phyloP scores from a whole-genome alignment of 805 yeast genomes.

The Brettanomyces bruxellensis region DNA sequence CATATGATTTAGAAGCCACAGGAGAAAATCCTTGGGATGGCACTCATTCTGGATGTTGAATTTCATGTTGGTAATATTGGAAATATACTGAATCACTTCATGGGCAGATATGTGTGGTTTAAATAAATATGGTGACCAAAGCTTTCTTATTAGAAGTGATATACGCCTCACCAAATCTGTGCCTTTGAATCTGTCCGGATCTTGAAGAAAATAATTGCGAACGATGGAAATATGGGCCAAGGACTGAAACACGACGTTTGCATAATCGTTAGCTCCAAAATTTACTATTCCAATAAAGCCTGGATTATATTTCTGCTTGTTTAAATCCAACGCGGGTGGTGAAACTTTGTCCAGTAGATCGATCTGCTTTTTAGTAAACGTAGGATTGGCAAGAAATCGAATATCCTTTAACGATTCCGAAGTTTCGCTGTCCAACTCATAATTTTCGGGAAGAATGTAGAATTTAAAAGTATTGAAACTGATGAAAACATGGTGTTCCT shows the following conservation, averaged over 20 bases:
- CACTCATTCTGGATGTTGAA: slow-evolving; percentile 30
- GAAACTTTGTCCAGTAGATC: slow-evolving; percentile 17
- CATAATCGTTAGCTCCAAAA: slow-evolving; percentile 39
- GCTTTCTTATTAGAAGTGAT: slow-evolving; percentile 39
- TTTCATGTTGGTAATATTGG: slow-evolving; percentile 32
- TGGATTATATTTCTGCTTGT: slow-evolving; percentile 38
- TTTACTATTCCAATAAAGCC: slow-evolving; percentile 64
- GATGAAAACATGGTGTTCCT: slow-evolving; percentile 54
- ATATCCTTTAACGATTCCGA: slow-evolving; percentile 41
- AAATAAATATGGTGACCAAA: slow-evolving; percentile 58
- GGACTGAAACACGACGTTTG: slow-evolving; percentile 48
- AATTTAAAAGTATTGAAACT: slow-evolving; percentile 41
- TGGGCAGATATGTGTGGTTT: slow-evolving; percentile 59
- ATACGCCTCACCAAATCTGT: slow-evolving; percentile 30
- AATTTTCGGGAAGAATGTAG: slow-evolving; percentile 57
- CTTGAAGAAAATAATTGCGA: slow-evolving; percentile 34
- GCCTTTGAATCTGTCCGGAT: slow-evolving; percentile 1
- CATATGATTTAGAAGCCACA: slow-evolving; percentile 50
- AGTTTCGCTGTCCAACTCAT: slow-evolving; percentile 26
- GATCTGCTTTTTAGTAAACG: slow-evolving; percentile 30
- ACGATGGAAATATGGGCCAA: slow-evolving; percentile 45
- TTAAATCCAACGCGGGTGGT: slow-evolving; percentile 30
- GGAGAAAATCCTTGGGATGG: slow-evolving; percentile 49
- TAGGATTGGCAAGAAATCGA: slow-evolving; percentile 42
- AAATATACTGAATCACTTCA: slow-evolving; percentile 46